Percentiles rank a stretch among this genome's conserved stretches.
These are phyloP conservation scores for Hypoxylon intermedium DNA, from an alignment of 495 filamentous ascomycete genomes.

Conservation along the genomic window DNA sequence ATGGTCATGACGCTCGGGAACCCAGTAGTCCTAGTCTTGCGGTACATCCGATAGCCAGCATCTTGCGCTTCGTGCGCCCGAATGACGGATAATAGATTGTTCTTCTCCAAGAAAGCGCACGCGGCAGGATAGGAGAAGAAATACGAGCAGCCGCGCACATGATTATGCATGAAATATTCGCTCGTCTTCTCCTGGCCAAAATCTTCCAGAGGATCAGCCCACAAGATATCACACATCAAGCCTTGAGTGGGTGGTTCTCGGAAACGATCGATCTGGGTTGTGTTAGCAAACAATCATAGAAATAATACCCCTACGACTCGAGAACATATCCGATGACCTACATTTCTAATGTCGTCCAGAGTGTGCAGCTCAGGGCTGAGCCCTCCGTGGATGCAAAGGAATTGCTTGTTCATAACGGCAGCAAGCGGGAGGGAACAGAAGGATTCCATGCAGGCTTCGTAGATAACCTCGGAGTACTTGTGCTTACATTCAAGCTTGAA, in stretches of 20 bases:
- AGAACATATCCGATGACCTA: conserved; percentile 50
- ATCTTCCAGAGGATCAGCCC: conserved; percentile 98
- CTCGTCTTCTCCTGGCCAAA: conserved; percentile 98
- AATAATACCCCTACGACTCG: no score
- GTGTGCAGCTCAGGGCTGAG: conserved; percentile 95
- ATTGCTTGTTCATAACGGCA: conserved; percentile 99
- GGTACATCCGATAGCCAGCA: conserved; percentile 98
- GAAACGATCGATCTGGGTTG: conserved; percentile 89
- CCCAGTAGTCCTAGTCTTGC: conserved; percentile 95
- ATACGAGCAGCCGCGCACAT: conserved; percentile 97
- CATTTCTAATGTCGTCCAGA: conserved; percentile 87
- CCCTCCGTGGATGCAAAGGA: conserved; percentile 97
- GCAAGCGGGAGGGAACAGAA: conserved; percentile 95
- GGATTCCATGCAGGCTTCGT: conserved; percentile 97
- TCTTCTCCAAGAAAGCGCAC: conserved; percentile 97
- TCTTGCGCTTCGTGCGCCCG: conserved; percentile 99
- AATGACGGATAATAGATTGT: conserved; percentile 96
- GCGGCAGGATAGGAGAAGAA: conserved; percentile 99
- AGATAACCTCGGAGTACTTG: conserved; percentile 95
- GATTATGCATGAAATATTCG: conserved; percentile 97
- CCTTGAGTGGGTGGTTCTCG: conserved; percentile 96
- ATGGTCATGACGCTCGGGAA: conserved; percentile 99
- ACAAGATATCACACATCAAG: conserved; percentile 98
- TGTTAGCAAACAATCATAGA: conserved; percentile 20
- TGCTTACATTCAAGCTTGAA: conserved; percentile 99